A percentile compares a stretch with the other conserved stretches of the same genome.
phyloP scores from a whole-genome alignment of 768 basidiomycete species.

The Tremella fuciformis region DNA sequence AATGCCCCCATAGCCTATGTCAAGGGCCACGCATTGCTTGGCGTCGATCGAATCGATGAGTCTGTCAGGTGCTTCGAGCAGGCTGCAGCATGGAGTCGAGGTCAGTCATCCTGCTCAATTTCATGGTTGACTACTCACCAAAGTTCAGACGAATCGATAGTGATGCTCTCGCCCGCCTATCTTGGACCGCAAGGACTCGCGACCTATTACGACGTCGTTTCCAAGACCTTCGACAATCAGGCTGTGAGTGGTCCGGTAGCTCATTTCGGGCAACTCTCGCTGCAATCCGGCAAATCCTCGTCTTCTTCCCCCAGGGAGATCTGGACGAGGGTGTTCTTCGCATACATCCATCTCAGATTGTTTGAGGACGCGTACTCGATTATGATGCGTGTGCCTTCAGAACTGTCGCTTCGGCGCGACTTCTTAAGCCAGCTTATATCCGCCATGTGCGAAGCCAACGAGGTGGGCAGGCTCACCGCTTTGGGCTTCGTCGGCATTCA shows the following conservation, averaged over 20 bases:
- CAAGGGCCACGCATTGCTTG: conserved; percentile 65
- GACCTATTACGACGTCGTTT: conserved; percentile 73
- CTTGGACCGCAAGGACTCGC: conserved; percentile 53
- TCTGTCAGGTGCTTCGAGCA: conserved; percentile 70
- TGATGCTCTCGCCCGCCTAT: conserved; percentile 9
- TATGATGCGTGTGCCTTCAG: conserved; percentile 56
- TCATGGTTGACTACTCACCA: conserved; percentile 55
- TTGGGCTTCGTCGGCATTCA: conserved; percentile 81
- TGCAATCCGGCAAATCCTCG: conserved; percentile 62
- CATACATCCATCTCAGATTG: conserved; percentile 66
- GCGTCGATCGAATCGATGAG: conserved; percentile 60
- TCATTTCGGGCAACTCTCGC: conserved; percentile 71
- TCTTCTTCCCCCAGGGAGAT: conserved; percentile 64
- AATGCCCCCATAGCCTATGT: conserved; percentile 75
- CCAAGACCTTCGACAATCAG: conserved; percentile 67
- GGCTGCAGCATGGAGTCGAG: conserved; percentile 58
- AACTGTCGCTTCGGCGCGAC: conserved; percentile 59
- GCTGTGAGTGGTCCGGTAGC: conserved; percentile 64
- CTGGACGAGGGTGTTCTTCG: conserved; percentile 75
- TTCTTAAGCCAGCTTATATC: conserved; percentile 78
- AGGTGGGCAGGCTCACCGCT: conserved; percentile 70
- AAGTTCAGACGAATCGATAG: conserved; percentile 27
- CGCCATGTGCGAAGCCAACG: conserved; percentile 86
- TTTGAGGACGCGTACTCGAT: conserved; percentile 87
- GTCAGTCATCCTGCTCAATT: conserved; percentile 18